phyloP scores from a whole-genome alignment of 345 rosid genomes.

The Carallia brachiata region DNA sequence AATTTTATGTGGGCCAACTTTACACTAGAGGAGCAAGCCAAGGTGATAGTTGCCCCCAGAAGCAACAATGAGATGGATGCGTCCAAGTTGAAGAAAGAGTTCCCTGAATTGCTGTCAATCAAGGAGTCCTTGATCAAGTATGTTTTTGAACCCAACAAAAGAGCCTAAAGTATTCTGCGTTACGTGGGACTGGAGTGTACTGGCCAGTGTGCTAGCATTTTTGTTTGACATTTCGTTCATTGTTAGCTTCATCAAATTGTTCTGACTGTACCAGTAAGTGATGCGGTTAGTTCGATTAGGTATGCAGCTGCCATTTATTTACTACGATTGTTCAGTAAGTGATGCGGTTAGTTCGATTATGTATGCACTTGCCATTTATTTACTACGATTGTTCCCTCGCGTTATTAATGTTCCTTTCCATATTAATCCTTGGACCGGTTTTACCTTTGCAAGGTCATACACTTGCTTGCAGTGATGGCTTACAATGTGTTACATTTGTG shows the following conservation, averaged over 20 bases:
- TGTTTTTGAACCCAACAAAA: constrained; percentile 78
- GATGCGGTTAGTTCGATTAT: neutral
- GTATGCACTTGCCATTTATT: neutral
- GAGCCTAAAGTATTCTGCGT: constrained; percentile 22
- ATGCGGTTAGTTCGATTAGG: neutral
- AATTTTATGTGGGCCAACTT: constrained; percentile 59
- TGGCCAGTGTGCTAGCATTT: neutral
- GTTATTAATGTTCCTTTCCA: neutral
- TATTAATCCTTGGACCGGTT: neutral
- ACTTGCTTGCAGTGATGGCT: neutral
- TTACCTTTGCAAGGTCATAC: neutral
- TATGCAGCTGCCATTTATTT: neutral
- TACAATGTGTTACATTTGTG: neutral
- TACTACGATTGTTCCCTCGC: too few species aligned
- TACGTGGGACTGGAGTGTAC: too few species aligned
- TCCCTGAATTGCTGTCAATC: constrained; percentile 61
- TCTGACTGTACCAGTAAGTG: constrained; percentile 8
- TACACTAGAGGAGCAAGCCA: constrained; percentile 64
- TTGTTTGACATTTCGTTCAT: neutral
- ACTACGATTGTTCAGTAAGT: neutral
- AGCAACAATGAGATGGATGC: constrained; percentile 83
- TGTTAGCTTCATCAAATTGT: constrained; percentile 6
- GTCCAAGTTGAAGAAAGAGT: constrained; percentile 64
- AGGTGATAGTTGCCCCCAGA: constrained; percentile 67
- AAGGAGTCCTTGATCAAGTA: constrained; percentile 62